Percentiles rank a stretch among this genome's conserved stretches.
These are phyloP conservation scores for Kregervanrija fluxuum DNA, from an alignment of 805 yeast species.

Conservation along the genomic window DNA sequence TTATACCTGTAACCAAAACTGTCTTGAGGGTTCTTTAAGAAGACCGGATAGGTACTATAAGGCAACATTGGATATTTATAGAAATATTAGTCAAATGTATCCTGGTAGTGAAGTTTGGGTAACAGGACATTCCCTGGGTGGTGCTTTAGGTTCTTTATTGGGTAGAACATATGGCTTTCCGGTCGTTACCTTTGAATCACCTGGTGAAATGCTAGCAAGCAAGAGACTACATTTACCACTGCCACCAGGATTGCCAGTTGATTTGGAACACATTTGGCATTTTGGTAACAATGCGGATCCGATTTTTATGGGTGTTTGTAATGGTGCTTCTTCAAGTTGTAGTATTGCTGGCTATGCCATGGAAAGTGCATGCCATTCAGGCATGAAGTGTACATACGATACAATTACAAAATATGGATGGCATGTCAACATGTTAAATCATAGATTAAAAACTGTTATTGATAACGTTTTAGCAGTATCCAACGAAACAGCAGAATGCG, in stretches of 20 bases:
- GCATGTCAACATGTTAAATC: slow-evolving; percentile 83
- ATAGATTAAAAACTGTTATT: slow-evolving; percentile 84
- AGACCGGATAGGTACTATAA: slow-evolving; percentile 76
- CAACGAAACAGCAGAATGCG: slow-evolving; percentile 72
- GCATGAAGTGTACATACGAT: slow-evolving; percentile 80
- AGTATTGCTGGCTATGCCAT: slow-evolving; percentile 92
- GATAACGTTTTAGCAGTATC: slow-evolving; percentile 68
- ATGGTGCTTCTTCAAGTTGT: slow-evolving; percentile 86
- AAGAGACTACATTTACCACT: slow-evolving; percentile 80
- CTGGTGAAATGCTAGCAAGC: slow-evolving; percentile 83
- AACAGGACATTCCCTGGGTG: slow-evolving; percentile 95
- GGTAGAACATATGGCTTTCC: slow-evolving; percentile 91
- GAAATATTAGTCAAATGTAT: slow-evolving; percentile 59
- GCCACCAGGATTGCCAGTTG: slow-evolving; percentile 82
- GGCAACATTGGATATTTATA: slow-evolving; percentile 69
- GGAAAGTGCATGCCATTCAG: slow-evolving; percentile 95
- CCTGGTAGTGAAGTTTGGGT: slow-evolving; percentile 77
- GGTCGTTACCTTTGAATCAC: slow-evolving; percentile 85
- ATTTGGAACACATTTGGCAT: slow-evolving; percentile 85
- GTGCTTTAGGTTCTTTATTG: slow-evolving; percentile 69
- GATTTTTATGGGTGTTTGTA: slow-evolving; percentile 91
- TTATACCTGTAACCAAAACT: slow-evolving; percentile 81
- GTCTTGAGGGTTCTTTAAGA: slow-evolving; percentile 70
- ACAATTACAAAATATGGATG: slow-evolving; percentile 86
- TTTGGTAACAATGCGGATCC: slow-evolving; percentile 97